Percentiles rank a stretch among this genome's conserved stretches.
phyloP scores from a whole-genome alignment of 2,329 filamentous ascomycete genomes.

The Allantophomopsis lycopodina region DNA sequence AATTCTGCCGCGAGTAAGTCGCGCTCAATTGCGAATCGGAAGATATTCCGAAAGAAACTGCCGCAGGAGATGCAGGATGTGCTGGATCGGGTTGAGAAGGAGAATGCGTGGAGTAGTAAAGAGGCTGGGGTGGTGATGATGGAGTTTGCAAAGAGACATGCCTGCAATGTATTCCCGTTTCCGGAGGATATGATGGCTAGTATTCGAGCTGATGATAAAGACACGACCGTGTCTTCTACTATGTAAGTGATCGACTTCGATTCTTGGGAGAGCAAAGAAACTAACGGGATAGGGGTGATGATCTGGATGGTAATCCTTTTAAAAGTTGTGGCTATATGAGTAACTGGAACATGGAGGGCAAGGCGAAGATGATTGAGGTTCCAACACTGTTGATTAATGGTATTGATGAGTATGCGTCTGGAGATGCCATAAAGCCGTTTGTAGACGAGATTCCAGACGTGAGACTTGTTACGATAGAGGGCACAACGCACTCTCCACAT shows the following conservation, averaged over 20 bases:
- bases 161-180: too few relatives aligned
- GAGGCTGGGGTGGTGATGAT: slow-evolving; percentile 6
- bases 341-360: slow-evolving; percentile 20
- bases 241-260: too few relatives aligned
- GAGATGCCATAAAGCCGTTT: slow-evolving; percentile 20
- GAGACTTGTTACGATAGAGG: slow-evolving; percentile 22
- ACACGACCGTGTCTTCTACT: too few relatives aligned
- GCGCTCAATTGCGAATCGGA: slow-evolving; percentile 9
- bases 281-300: too few relatives aligned
- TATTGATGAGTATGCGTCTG: slow-evolving; percentile 19
- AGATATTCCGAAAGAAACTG: slow-evolving; percentile 8
- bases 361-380: slow-evolving; percentile 22
- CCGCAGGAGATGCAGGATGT: slow-evolving; percentile 11
- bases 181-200: too few relatives aligned
- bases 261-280: too few relatives aligned
- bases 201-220: too few relatives aligned
- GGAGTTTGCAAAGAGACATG: too few relatives aligned
- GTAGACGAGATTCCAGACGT: slow-evolving; percentile 22
- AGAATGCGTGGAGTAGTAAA: slow-evolving; percentile 5
- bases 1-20: slow-evolving; percentile 15
- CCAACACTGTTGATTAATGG: slow-evolving; percentile 27
- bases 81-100: slow-evolving; percentile 8
- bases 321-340: slow-evolving; percentile 20
- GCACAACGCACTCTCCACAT: slow-evolving; percentile 16
- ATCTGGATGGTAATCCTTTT: too few relatives aligned